phyloP scores from a whole-genome alignment of 192 early-diverging fungal species.

The Fimicolochytrium jonesii region DNA sequence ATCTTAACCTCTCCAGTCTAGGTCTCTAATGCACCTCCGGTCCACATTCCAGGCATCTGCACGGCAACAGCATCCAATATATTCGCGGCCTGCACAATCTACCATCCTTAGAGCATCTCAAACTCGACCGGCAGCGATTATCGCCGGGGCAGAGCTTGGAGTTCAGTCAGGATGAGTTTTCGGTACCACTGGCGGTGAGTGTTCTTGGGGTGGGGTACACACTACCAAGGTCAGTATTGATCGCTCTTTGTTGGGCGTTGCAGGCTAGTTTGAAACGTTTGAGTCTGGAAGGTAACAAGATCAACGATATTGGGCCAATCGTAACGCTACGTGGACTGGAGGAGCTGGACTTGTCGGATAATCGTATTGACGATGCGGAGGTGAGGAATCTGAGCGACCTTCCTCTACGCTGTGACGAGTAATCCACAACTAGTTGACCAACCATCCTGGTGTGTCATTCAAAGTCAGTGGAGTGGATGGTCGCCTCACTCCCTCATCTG shows the following conservation, averaged over 20 bases:
- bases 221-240: background rate
- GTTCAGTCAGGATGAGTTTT: slow-evolving; percentile 37
- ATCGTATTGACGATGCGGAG: slow-evolving; percentile 33
- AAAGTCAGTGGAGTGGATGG: no score
- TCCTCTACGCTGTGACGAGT: no score
- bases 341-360: slow-evolving; percentile 35
- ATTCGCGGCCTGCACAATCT: slow-evolving; percentile 30
- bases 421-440: no score
- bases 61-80: slow-evolving; percentile 38
- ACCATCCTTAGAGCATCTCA: slow-evolving; percentile 39
- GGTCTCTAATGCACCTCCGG: background rate
- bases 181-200: slow-evolving; percentile 33
- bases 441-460: no score
- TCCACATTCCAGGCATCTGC: slow-evolving; percentile 46
- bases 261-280: slow-evolving; percentile 2
- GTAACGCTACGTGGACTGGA: slow-evolving; percentile 21
- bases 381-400: no score
- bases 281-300: slow-evolving; percentile 16
- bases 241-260: no score
- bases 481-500: slow-evolving; percentile 15
- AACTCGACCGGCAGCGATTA: slow-evolving; percentile 45
- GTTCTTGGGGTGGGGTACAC: background rate
- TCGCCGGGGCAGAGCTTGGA: slow-evolving; percentile 12
- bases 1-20: background rate
- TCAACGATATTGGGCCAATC: slow-evolving; percentile 24